A percentile compares a stretch with the other conserved stretches of the same genome.
These are phyloP conservation scores for Backusella sp. DNA, from an alignment of 192 early-diverging fungal genomes.

Conservation along the genomic window DNA sequence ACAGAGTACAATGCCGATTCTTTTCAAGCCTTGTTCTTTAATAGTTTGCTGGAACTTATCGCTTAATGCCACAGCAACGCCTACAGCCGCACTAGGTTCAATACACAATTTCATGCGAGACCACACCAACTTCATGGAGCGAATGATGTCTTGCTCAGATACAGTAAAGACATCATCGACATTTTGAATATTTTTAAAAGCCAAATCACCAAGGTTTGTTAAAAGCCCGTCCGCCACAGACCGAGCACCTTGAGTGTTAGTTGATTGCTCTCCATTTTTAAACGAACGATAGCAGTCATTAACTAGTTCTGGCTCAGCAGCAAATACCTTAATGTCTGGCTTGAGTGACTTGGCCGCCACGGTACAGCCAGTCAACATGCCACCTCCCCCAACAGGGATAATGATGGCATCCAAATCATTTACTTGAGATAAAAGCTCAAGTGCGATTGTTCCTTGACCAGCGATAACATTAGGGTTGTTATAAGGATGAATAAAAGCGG, in stretches of 20 bases:
- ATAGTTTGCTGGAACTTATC: conserved; percentile 28
- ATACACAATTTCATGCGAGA: conserved; percentile 52
- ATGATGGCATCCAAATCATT: conserved; percentile 48
- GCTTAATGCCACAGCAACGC: conserved; percentile 50
- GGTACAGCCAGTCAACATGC: conserved; percentile 49
- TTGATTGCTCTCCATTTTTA: background rate
- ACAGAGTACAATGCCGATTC: conserved; percentile 50
- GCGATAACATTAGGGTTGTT: conserved; percentile 51
- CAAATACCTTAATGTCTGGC: conserved; percentile 44
- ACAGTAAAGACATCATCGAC: conserved; percentile 56
- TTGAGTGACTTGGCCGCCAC: conserved; percentile 40
- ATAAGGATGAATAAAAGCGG: conserved; percentile 51
- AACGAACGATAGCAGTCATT: conserved; percentile 41
- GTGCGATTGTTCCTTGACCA: conserved; percentile 54
- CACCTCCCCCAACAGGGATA: conserved; percentile 57
- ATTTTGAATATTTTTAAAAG: conserved; percentile 48
- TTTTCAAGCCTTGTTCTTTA: conserved; percentile 25
- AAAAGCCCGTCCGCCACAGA: conserved; percentile 55
- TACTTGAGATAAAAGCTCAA: conserved; percentile 51
- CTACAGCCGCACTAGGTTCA: conserved; percentile 51
- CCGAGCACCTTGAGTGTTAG: conserved; percentile 4
- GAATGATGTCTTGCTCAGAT: conserved; percentile 48
- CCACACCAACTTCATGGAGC: conserved; percentile 49
- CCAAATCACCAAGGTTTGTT: conserved; percentile 42
- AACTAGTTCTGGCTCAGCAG: conserved; percentile 45